A percentile compares a stretch with the other conserved stretches of the same genome.
Evolutionary conservation across 176 grass and related monocot genomes (phyloP).

Genomic region (Metroxylon sagu): DNA sequence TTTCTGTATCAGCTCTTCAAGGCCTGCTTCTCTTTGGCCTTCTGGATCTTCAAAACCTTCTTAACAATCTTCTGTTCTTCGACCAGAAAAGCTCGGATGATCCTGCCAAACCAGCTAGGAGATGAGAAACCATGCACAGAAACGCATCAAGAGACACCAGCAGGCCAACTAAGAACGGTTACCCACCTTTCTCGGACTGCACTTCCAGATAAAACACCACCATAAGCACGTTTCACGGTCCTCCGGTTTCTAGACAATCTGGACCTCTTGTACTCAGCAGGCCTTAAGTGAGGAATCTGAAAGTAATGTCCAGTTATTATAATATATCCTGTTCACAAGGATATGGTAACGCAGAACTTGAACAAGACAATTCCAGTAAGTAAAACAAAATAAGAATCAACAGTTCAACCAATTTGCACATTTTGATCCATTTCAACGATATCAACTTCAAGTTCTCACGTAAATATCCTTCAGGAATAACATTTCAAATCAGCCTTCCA

Average conservation of each 20-base stretch:
- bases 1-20: constrained; percentile 39
- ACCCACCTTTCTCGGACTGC: constrained; percentile 56
- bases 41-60: constrained; percentile 95
- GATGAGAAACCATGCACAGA: not conserved
- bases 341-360: no score
- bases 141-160: no score
- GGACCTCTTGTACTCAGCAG: constrained; percentile 53
- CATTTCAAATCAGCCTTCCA: no score
- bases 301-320: not conserved
- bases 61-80: constrained; percentile 99
- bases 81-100: constrained; percentile 82
- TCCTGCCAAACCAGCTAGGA: constrained; percentile 27
- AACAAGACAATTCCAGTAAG: no score
- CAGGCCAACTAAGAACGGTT: not conserved
- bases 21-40: constrained; percentile 60
- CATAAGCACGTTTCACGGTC: constrained; percentile 55
- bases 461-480: no score
- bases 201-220: constrained; percentile 45
- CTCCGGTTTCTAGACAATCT: constrained; percentile 57
- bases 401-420: no score
- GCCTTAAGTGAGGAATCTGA: constrained; percentile 59
- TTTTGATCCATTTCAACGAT: no score
- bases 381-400: no score
- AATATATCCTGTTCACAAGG: no score
- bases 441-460: no score